Evolutionary conservation across 2,329 filamentous ascomycete genomes (phyloP).

Genomic region (Boeremia exigua): DNA sequence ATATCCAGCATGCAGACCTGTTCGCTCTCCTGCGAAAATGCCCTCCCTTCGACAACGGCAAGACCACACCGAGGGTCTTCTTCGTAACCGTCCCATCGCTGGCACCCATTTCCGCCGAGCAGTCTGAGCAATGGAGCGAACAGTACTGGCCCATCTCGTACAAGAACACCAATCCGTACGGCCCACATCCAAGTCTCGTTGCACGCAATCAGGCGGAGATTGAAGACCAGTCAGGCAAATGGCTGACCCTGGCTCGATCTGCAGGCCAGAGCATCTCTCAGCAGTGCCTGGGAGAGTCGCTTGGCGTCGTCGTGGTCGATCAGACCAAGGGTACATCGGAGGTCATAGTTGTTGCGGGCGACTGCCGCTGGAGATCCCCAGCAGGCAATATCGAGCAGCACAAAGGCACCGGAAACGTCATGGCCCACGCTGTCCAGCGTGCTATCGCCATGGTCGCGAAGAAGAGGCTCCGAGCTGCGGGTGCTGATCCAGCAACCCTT

Average conservation of each 20-base stretch:
- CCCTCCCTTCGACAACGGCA: conserved; percentile 46
- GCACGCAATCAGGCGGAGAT: conserved; percentile 73
- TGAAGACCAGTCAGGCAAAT: conserved; percentile 66
- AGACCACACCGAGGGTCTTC: conserved; percentile 60
- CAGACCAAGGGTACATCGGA: conserved; percentile 53
- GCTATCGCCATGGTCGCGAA: conserved; percentile 82
- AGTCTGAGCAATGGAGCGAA: conserved; percentile 75
- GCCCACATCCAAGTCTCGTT: conserved; percentile 79
- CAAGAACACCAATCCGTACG: conserved; percentile 85
- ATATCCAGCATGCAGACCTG: conserved; percentile 60
- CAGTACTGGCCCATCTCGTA: conserved; percentile 87
- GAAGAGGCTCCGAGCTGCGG: conserved; percentile 54
- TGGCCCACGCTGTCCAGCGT: conserved; percentile 78
- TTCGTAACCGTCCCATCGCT: conserved; percentile 73
- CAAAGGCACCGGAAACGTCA: conserved; percentile 68
- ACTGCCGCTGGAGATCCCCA: conserved; percentile 70
- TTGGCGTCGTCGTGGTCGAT: conserved; percentile 79
- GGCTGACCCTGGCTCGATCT: conserved; percentile 70
- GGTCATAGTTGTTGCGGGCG: conserved; percentile 75
- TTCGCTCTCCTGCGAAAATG: conserved; percentile 42
- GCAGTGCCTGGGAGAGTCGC: conserved; percentile 67
- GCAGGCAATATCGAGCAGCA: conserved; percentile 29
- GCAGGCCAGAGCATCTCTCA: conserved; percentile 66
- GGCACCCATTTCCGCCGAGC: conserved; percentile 75
- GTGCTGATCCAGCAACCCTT: conserved; percentile 34